A percentile compares a stretch with the other conserved stretches of the same genome.
Conservation (phyloP, 768 basidiomycete species). For the Termitomyces sp. region DNA sequence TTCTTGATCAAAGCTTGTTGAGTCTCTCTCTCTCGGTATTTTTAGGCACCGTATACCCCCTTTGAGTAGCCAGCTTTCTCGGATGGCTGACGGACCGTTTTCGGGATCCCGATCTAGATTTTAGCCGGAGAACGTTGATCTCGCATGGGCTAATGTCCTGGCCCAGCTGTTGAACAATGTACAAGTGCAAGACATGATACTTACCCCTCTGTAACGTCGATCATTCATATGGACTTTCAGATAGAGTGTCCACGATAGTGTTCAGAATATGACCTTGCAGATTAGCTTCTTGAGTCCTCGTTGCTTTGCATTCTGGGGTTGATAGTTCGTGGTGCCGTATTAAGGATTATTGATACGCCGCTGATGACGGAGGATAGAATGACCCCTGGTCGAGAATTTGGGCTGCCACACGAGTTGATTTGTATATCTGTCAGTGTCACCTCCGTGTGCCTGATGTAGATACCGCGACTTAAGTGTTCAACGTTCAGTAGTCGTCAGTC, state of each 20-base stretch:
- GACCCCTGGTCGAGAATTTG: not conserved
- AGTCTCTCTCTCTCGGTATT: constrained; percentile 4
- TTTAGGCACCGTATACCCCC: constrained; percentile 13
- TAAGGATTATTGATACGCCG: constrained; percentile 2
- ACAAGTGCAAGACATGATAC: not conserved
- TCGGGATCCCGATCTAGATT: constrained; percentile 2
- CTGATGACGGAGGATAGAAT: constrained; percentile 12
- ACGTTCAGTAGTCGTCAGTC: no score
- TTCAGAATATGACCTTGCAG: not conserved
- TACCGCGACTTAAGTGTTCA: not conserved
- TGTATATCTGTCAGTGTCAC: constrained; percentile 10
- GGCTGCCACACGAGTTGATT: constrained; percentile 9
- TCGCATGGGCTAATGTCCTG: not conserved
- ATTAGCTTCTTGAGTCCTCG: not conserved
- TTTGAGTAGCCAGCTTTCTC: not conserved
- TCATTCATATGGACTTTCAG: constrained; percentile 3
- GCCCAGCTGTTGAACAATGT: not conserved
- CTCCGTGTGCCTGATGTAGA: not conserved
- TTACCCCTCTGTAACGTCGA: constrained; percentile 4
- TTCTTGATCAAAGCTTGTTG: constrained; percentile 16
- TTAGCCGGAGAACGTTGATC: constrained; percentile 1
- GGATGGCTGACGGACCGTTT: not conserved
- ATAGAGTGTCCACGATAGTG: not conserved
- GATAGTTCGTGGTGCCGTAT: constrained; percentile 1
- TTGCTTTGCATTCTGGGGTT: not conserved